Evolutionary conservation across 2,329 filamentous ascomycete species (phyloP).

Genomic region (Calycina herbarum): DNA sequence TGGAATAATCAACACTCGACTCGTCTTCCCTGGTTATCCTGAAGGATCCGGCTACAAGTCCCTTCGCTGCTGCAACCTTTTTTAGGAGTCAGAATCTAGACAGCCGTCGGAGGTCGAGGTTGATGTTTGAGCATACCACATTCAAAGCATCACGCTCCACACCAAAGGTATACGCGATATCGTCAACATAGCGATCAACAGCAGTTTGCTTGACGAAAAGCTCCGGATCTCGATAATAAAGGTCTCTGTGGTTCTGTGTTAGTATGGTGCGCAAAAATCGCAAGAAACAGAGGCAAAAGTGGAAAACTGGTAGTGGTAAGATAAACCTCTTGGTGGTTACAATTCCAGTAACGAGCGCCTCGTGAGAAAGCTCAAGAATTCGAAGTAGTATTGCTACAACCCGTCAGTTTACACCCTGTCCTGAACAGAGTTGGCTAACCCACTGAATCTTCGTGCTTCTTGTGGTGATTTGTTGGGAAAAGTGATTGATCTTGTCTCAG

Average conservation of each 20-base stretch:
- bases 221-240: slow-evolving; percentile 75
- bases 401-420: slow-evolving; percentile 13
- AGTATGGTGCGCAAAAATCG: background rate
- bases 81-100: no score
- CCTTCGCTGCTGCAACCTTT: slow-evolving; percentile 73
- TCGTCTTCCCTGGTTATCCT: slow-evolving; percentile 48
- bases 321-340: slow-evolving; percentile 62
- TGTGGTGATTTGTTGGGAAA: slow-evolving; percentile 51
- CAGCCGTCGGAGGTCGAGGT: background rate
- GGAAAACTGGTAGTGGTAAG: slow-evolving; percentile 7
- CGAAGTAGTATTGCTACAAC: slow-evolving; percentile 54
- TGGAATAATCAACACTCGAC: slow-evolving; percentile 40
- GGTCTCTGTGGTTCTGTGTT: slow-evolving; percentile 55
- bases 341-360: slow-evolving; percentile 55
- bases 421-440: slow-evolving; percentile 28
- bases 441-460: slow-evolving; percentile 56
- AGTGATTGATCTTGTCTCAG: slow-evolving; percentile 23
- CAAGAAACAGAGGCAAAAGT: background rate
- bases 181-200: slow-evolving; percentile 73
- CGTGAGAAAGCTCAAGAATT: slow-evolving; percentile 60
- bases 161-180: slow-evolving; percentile 69
- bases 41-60: slow-evolving; percentile 63
- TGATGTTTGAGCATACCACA: slow-evolving; percentile 54
- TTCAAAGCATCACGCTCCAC: slow-evolving; percentile 66
- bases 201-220: slow-evolving; percentile 68